Base-by-base conservation (phyloP, 306 rosid genomes). In the Arachis hypogaea region DNA sequence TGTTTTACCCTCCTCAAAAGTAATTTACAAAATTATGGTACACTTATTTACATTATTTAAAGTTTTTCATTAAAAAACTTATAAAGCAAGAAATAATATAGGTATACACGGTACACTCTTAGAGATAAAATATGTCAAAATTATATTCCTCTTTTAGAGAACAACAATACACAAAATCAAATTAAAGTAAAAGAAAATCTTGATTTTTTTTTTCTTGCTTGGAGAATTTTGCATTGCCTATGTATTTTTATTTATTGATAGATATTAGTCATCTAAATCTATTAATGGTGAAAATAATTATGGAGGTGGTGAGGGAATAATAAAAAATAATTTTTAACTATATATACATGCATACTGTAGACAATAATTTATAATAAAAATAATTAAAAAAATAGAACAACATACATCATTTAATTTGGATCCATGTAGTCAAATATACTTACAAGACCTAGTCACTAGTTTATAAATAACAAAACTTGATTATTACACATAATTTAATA, bases 141-240 rank as follows among this genome's bases (percentile, higher is more conserved):
- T 22, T 22, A 22, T 22, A 22, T 22, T 22, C 28, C 28, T 22
- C 28, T 22, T 22, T 22, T 22, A 22, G 28, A 22, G 28, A 22
- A 22, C 28, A 22, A 22, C 28, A 1, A 22, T 22, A 22, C 28
- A 22, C 28, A 22, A 22, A 22, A 22, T 22, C 28, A 22, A 33
- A 33, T 33, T 33, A 33, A 77, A 46, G 16, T 18, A 74, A 65
- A 75, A 61, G 58, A 58, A 69, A 51, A 69, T 49, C 49, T 56
- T 69, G 63, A 77, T 28, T 68, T 60, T 29, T 12, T 77, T 29
- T 8, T 76, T 69, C 49, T 49, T 69, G 61, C 52, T 52, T 54
- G 67, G 10, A 49, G 67, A 58, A 47, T 28, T 28, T 66, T 66
- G 42, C 60, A 36, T 61, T 33, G 52, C 56, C 44, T 40, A 73